Base-by-base conservation (phyloP, 805 yeast genomes). In the Candida hispaniensis region DNA sequence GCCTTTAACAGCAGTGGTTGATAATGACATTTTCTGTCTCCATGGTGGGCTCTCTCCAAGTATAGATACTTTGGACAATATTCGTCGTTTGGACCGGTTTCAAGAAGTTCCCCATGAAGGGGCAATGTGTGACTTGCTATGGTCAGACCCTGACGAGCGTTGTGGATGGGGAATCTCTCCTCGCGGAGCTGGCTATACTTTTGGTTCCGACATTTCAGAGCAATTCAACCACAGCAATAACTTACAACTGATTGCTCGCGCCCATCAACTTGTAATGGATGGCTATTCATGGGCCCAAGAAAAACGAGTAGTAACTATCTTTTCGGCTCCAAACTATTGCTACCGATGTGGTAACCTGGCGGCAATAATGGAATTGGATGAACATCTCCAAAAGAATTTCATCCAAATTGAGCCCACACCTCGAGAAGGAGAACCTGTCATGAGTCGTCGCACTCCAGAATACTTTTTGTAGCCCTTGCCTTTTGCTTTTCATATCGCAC, bases 91-190 rank as follows among this genome's bases (percentile, higher is more conserved):
- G 47, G 83, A 83, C 63, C 71, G 96, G 66, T 72, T 80, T 53
- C 95, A 85, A 61, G 96, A 85, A 62, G 94, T 86, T 30, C 96
- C 96, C 24, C 96, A 85, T 54, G 95, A 86, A 58, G 96, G 96
- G 26, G 93, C 94, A 44, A 83, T 86, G 94, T 86, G 95, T 62
- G 96, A 86, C 57, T 66, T 86, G 50, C 65, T 86, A 47, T 86
- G 96, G 96, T 81, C 94, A 3, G 96, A 86, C 59, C 96, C 96
- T 17, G 96, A 86, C 56, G 94, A 85, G 54, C 67, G 93, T 55
- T 91, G 88, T 48, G 95, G 94, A 50, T 86, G 96, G 96, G 94
- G 94, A 44, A 81, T 86, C 47, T 78, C 91, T 53, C 94, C 95
- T 59, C 75, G 96, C 72, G 95, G 95, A 66, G 96, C 96, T 43